A percentile compares a stretch with the other conserved stretches of the same genome.
phyloP scores from a whole-genome alignment of 768 basidiomycete genomes.

The Lentinula raphanica region DNA sequence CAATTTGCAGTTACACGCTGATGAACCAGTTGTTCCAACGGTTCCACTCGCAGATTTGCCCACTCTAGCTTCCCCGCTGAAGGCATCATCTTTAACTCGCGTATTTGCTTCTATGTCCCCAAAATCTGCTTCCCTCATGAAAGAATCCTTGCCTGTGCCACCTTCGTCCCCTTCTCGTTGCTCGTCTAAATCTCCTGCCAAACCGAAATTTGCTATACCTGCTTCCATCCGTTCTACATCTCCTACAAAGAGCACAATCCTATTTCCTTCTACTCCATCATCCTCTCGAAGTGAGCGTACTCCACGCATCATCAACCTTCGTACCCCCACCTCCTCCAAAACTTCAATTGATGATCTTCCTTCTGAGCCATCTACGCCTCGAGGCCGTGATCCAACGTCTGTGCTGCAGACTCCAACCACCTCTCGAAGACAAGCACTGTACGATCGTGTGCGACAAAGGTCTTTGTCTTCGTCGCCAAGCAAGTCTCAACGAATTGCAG shows the following conservation, averaged over 20 bases:
- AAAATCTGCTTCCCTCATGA: constrained; percentile 43
- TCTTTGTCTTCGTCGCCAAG: constrained; percentile 66
- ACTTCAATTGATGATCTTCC: constrained; percentile 26
- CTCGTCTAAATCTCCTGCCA: constrained; percentile 34
- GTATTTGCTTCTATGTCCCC: constrained; percentile 72
- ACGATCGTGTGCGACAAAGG: constrained; percentile 72
- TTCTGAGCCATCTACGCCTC: constrained; percentile 60
- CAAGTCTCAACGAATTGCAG: constrained; percentile 38
- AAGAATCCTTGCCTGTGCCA: constrained; percentile 33
- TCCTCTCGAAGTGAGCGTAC: constrained; percentile 34
- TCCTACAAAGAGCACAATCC: constrained; percentile 40
- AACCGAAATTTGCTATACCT: constrained; percentile 41
- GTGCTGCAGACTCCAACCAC: constrained; percentile 66
- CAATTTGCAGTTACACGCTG: constrained; percentile 45
- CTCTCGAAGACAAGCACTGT: constrained; percentile 73
- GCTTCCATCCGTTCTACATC: constrained; percentile 32
- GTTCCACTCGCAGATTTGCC: constrained; percentile 68
- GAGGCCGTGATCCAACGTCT: constrained; percentile 47
- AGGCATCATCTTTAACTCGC: constrained; percentile 65
- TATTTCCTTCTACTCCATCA: constrained; percentile 66
- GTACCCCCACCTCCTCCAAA: constrained; percentile 38
- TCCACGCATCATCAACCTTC: constrained; percentile 38
- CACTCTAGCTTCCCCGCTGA: constrained; percentile 41
- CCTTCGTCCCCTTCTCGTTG: constrained; percentile 36
- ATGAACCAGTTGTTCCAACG: constrained; percentile 38